Base-by-base conservation (phyloP, 1,284 basidiomycete genomes). In the Ganoderma lucidum region DNA sequence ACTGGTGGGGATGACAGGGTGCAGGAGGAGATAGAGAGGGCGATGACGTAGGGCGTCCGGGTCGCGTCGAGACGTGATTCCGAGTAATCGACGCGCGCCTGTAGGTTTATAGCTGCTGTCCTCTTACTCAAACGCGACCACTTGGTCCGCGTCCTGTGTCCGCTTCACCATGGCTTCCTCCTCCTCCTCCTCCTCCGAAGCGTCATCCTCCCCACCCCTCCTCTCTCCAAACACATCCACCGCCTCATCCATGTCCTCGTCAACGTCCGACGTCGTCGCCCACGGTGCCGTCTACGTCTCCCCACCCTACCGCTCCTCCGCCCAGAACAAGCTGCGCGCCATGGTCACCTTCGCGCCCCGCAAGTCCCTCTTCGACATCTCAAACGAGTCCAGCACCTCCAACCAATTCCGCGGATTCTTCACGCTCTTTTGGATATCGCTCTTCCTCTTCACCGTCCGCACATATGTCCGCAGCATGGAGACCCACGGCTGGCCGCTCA, bases 391-490 rank as follows among this genome's bases (percentile, higher is more conserved):
- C 15, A 92, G 91, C 19, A 88, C 88, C 51, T 81, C 87, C 10
- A 96, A 98, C 81, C 91, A 96, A 79, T 97, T 98, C 79, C 88
- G 96, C 74, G 96, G 96, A 0, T 98, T 98, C 85, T 98, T 96
- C 81, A 89, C 93, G 1, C 87, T 98, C 65, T 98, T 98, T 82
- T 98, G 96, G 90, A 88, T 92, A 77, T 95, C 92, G 30, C 88
- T 95, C 75, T 96, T 94, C 75, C 85, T 97, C 62, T 91, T 95
- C 74, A 89, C 91, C 30, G 78, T 96, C 42, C 86, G 91, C 73
- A 94, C 93, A 0, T 95, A 95, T 76, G 83, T 96, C 58, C 86
- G 88, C 60, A 90, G 92, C 73, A 90, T 95, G 75, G 90, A 95
- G 76, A 83, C 87, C 8, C 92, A 88, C 44, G 96, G 96, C 35